Evolutionary conservation across 2,329 filamentous ascomycete genomes (phyloP).

Genomic region (Diaporthe longicolla): DNA sequence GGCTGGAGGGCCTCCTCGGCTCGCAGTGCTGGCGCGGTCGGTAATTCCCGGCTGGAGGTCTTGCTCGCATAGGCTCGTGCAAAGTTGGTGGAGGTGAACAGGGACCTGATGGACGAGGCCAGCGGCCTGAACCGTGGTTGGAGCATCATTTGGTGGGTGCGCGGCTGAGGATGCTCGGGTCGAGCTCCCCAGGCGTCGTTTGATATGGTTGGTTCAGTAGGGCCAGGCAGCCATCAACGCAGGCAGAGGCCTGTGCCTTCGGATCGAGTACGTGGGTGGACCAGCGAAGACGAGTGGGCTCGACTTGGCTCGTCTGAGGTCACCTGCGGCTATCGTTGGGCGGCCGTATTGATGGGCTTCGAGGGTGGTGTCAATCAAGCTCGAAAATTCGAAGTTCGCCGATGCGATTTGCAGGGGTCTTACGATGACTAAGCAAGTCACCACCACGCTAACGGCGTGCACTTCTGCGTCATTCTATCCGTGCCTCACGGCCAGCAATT

Average conservation of each 20-base stretch:
- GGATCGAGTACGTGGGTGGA: slow-evolving; percentile 15
- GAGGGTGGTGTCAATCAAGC: slow-evolving; percentile 21
- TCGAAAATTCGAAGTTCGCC: slow-evolving; percentile 41
- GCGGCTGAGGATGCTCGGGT: slow-evolving; percentile 33
- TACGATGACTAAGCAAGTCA: slow-evolving; percentile 10
- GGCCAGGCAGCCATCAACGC: slow-evolving; percentile 33
- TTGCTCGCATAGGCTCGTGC: slow-evolving; percentile 44
- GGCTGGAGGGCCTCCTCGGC: slow-evolving; percentile 33
- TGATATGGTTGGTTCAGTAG: slow-evolving; percentile 37
- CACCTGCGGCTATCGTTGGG: slow-evolving; percentile 20
- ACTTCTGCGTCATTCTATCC: slow-evolving; percentile 1
- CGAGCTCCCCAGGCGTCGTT: slow-evolving; percentile 37
- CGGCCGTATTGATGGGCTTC: slow-evolving; percentile 12
- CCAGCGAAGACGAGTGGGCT: slow-evolving; percentile 14
- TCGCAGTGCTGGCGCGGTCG: slow-evolving; percentile 10
- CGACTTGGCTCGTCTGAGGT: slow-evolving; percentile 16
- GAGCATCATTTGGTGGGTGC: slow-evolving; percentile 65
- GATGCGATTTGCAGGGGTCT: slow-evolving; percentile 31
- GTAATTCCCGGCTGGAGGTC: slow-evolving; percentile 45
- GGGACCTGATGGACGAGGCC: slow-evolving; percentile 45
- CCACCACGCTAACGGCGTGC: neutral
- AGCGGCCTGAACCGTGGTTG: slow-evolving; percentile 74
- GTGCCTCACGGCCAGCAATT: neutral
- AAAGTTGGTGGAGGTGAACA: slow-evolving; percentile 42
- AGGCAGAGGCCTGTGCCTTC: slow-evolving; percentile 12